A percentile compares a stretch with the other conserved stretches of the same genome.
Conservation (phyloP, 2,329 filamentous ascomycete genomes). For the Gnomoniopsis sp. region DNA sequence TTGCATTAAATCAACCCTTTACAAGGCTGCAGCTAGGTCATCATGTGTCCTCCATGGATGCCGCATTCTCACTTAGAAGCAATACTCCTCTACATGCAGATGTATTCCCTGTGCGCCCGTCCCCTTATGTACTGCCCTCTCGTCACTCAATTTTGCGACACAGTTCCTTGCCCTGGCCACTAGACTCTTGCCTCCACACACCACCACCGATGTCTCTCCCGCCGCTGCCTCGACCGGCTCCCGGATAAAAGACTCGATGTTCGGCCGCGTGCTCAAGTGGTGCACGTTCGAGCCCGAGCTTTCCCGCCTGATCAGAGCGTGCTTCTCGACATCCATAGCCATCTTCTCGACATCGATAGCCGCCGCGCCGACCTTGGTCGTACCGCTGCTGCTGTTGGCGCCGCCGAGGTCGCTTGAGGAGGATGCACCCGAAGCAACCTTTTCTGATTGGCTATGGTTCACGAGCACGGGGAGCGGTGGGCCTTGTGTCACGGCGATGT, state of each 20-base stretch:
- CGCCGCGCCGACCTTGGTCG: slow-evolving; percentile 3
- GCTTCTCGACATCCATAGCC: slow-evolving; percentile 22
- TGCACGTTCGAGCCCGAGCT: slow-evolving; percentile 39
- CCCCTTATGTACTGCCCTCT: slow-evolving; percentile 61
- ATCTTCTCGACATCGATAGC: slow-evolving; percentile 22
- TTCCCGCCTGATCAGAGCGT: slow-evolving; percentile 18
- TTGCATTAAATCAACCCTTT: too few species aligned
- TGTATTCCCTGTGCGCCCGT: slow-evolving; percentile 62
- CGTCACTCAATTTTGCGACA: slow-evolving; percentile 54
- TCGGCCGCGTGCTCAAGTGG: slow-evolving; percentile 44
- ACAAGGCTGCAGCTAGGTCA: not conserved
- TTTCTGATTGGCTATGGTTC: slow-evolving; percentile 20
- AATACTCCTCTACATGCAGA: slow-evolving; percentile 58
- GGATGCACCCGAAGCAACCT: slow-evolving; percentile 17
- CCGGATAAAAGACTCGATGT: slow-evolving; percentile 50
- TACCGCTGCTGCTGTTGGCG: slow-evolving; percentile 5
- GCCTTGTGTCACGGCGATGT: slow-evolving; percentile 50
- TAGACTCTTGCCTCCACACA: slow-evolving; percentile 56
- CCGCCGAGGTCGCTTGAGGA: slow-evolving; percentile 33
- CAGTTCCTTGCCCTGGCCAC: slow-evolving; percentile 52
- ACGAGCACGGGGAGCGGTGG: slow-evolving; percentile 19
- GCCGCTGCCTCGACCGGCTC: slow-evolving; percentile 53
- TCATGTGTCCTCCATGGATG: not conserved
- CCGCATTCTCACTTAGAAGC: slow-evolving; percentile 20
- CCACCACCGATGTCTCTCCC: slow-evolving; percentile 59